A percentile compares a stretch with the other conserved stretches of the same genome.
These are phyloP conservation scores for Naganishia vishniacii DNA, from an alignment of 768 basidiomycete species.

Conservation along the genomic window DNA sequence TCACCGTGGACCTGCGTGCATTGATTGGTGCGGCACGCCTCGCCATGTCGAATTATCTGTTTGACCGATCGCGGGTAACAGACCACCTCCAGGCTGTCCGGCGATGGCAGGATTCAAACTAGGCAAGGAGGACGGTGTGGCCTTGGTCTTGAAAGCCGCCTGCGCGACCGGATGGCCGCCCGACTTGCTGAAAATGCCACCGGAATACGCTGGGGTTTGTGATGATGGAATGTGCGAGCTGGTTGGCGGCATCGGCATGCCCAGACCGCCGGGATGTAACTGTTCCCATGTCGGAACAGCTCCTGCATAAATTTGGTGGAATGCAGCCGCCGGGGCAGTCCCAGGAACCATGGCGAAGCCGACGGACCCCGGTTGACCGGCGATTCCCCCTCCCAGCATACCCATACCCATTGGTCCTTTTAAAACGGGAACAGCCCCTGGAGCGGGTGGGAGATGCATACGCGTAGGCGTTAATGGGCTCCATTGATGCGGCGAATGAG, in stretches of 20 bases:
- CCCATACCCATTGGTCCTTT: background rate
- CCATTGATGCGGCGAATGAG: background rate
- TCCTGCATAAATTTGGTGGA: background rate
- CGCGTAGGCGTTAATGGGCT: constrained; percentile 6
- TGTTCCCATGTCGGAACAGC: background rate
- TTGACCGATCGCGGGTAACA: background rate
- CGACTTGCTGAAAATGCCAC: background rate
- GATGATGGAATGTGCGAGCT: background rate
- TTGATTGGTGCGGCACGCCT: background rate
- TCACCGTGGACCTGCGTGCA: background rate
- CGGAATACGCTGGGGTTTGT: background rate
- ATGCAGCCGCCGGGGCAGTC: background rate
- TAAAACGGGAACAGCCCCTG: background rate
- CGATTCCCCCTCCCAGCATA: constrained; percentile 20
- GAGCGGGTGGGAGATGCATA: background rate
- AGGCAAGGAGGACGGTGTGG: background rate
- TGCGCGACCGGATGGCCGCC: background rate
- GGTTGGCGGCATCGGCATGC: background rate
- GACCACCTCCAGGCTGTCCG: background rate
- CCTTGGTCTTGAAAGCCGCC: background rate
- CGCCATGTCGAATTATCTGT: background rate
- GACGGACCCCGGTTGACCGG: constrained; percentile 20
- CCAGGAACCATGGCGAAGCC: constrained; percentile 4
- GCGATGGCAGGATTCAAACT: background rate
- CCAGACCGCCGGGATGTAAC: background rate